A percentile compares a stretch with the other conserved stretches of the same genome.
Conservation (phyloP, 352 stramenopile genomes). For the Blastocystis sp. region DNA sequence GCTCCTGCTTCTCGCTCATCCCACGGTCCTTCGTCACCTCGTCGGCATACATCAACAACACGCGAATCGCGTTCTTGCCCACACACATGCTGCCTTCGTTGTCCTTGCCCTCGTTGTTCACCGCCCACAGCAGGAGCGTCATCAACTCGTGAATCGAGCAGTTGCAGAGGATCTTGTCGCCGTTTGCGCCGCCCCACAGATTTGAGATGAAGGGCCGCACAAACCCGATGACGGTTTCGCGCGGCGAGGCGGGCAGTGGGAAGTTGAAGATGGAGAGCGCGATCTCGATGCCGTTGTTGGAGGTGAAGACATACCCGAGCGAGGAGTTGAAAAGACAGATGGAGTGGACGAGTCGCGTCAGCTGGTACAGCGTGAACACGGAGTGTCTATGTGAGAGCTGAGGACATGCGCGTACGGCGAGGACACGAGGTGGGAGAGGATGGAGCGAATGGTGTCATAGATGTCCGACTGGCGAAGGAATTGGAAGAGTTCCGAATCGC, state of each 20-base stretch:
- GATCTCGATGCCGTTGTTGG: slow-evolving; percentile 62
- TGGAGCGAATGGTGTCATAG: slow-evolving; percentile 19
- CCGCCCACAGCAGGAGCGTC: slow-evolving; percentile 52
- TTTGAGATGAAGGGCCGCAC: slow-evolving; percentile 22
- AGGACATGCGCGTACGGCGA: neutral
- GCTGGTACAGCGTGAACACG: slow-evolving; percentile 17
- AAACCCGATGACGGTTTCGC: slow-evolving; percentile 13
- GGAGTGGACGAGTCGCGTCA: slow-evolving; percentile 19
- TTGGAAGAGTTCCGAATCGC: neutral
- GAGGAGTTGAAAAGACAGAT: slow-evolving; percentile 6
- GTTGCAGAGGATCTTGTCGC: neutral
- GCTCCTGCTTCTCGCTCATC: slow-evolving; percentile 30
- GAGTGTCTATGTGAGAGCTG: neutral
- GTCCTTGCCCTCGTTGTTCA: slow-evolving; percentile 15
- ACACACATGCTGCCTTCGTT: neutral
- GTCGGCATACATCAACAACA: neutral
- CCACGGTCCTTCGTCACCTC: neutral
- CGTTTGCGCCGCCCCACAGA: neutral
- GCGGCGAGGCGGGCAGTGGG: slow-evolving; percentile 32
- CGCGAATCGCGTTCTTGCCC: slow-evolving; percentile 18
- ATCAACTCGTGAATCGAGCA: slow-evolving; percentile 61
- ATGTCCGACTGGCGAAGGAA: slow-evolving; percentile 3
- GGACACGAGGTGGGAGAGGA: neutral
- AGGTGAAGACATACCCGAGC: slow-evolving; percentile 31
- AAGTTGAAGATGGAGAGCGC: slow-evolving; percentile 50